Evolutionary conservation across 2,329 filamentous ascomycete genomes (phyloP).

Genomic region (Aspergillus aculeatinus): DNA sequence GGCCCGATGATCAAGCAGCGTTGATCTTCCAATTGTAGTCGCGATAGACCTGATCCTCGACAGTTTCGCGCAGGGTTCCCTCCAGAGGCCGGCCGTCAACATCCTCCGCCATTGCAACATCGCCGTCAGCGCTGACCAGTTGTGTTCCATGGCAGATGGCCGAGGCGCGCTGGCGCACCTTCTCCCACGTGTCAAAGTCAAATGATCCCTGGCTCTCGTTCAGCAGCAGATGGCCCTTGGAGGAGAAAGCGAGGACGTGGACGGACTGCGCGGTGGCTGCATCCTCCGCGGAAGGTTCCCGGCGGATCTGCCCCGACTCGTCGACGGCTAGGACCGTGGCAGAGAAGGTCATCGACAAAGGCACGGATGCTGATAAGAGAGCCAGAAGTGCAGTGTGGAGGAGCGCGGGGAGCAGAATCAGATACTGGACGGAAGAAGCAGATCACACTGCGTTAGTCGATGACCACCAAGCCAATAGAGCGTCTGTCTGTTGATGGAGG

Average conservation of each 20-base stretch:
- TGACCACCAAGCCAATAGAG: neutral
- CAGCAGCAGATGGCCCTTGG: constrained; percentile 68
- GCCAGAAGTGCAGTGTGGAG: constrained; percentile 76
- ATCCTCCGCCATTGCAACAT: constrained; percentile 47
- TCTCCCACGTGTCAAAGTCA: constrained; percentile 71
- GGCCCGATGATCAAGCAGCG: constrained; percentile 28
- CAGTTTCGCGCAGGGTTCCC: constrained; percentile 61
- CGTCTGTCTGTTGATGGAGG: neutral
- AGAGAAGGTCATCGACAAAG: constrained; percentile 70
- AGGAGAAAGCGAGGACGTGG: constrained; percentile 83
- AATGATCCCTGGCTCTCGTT: constrained; percentile 82
- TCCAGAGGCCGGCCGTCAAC: constrained; percentile 49
- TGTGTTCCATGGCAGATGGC: constrained; percentile 60
- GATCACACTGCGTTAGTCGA: constrained; percentile 10
- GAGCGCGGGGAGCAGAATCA: constrained; percentile 76
- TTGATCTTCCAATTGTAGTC: constrained; percentile 42
- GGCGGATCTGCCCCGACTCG: constrained; percentile 44
- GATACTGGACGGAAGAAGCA: constrained; percentile 55
- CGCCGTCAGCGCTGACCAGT: constrained; percentile 40
- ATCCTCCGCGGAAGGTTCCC: constrained; percentile 63
- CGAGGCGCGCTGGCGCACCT: constrained; percentile 64
- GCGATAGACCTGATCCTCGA: constrained; percentile 56
- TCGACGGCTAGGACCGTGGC: constrained; percentile 64
- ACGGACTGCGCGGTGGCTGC: constrained; percentile 65
- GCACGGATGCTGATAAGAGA: constrained; percentile 78